Conservation (phyloP, 169 alveolate species). For the Plasmodium gaboni region DNA sequence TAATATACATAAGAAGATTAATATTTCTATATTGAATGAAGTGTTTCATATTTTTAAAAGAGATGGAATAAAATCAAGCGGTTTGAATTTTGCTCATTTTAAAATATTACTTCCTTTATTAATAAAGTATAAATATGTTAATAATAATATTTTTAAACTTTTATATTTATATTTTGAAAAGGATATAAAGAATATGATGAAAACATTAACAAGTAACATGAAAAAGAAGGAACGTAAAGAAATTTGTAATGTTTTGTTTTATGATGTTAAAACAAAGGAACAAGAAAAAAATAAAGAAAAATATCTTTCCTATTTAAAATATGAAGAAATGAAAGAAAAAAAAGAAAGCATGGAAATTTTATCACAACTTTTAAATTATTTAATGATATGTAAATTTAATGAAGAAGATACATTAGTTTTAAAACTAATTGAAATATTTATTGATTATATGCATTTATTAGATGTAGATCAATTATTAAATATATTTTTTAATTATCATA, state of each 20-base stretch:
- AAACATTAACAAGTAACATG: background rate
- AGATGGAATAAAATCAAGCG: background rate
- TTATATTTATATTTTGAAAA: conserved; percentile 17
- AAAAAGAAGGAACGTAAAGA: background rate
- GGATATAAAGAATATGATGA: conserved; percentile 9
- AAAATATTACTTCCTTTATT: conserved; percentile 33
- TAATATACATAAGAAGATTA: conserved; percentile 40
- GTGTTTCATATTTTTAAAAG: background rate
- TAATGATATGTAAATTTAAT: conserved; percentile 33
- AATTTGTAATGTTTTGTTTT: conserved; percentile 20
- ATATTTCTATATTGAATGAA: conserved; percentile 11
- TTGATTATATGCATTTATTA: conserved; percentile 14
- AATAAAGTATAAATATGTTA: conserved; percentile 39
- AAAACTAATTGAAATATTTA: conserved; percentile 7
- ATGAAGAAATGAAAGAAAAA: conserved; percentile 18
- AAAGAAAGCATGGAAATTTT: conserved; percentile 29
- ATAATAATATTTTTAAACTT: background rate
- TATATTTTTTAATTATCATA: conserved; percentile 31
- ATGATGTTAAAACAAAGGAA: conserved; percentile 57
- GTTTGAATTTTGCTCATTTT: conserved; percentile 19
- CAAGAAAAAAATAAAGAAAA: conserved; percentile 57
- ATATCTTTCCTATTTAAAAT: conserved; percentile 41
- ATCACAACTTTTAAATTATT: conserved; percentile 15
- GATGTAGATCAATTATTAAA: conserved; percentile 19
- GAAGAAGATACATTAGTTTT: conserved; percentile 10